phyloP scores from a whole-genome alignment of 2,329 filamentous ascomycete genomes.

The Fusarium haematococcum region DNA sequence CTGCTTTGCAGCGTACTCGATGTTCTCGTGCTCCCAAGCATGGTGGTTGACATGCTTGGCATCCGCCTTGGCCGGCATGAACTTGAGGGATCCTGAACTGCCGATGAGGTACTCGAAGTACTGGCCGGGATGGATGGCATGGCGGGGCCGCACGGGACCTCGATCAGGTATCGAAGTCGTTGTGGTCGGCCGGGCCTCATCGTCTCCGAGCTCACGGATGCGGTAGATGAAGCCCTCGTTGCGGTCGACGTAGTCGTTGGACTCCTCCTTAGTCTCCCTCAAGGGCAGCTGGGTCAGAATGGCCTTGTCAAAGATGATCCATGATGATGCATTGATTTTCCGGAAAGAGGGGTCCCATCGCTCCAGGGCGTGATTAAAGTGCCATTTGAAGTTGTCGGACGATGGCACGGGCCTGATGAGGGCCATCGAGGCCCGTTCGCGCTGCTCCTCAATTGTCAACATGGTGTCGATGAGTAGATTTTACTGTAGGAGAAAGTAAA shows the following conservation, averaged over 20 bases:
- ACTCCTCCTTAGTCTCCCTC: not conserved
- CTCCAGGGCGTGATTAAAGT: not conserved
- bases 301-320: not conserved
- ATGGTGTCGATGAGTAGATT: not conserved
- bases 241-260: not conserved
- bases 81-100: not conserved
- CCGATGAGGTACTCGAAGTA: not conserved
- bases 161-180: not conserved
- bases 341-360: not conserved
- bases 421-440: not conserved
- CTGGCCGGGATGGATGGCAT: too few species aligned
- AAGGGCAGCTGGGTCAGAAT: not conserved
- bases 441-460: not conserved
- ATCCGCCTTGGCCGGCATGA: not conserved
- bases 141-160: not conserved
- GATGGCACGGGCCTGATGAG: not conserved
- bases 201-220: not conserved
- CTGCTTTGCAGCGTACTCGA: not conserved
- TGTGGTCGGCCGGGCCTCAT: not conserved
- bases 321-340: not conserved
- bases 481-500: not conserved
- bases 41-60: not conserved
- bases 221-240: not conserved
- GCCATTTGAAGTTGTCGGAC: not conserved
- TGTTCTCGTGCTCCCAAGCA: not conserved